Base-by-base conservation (phyloP, 768 basidiomycete species). In the Fomitopsis pulvina region DNA sequence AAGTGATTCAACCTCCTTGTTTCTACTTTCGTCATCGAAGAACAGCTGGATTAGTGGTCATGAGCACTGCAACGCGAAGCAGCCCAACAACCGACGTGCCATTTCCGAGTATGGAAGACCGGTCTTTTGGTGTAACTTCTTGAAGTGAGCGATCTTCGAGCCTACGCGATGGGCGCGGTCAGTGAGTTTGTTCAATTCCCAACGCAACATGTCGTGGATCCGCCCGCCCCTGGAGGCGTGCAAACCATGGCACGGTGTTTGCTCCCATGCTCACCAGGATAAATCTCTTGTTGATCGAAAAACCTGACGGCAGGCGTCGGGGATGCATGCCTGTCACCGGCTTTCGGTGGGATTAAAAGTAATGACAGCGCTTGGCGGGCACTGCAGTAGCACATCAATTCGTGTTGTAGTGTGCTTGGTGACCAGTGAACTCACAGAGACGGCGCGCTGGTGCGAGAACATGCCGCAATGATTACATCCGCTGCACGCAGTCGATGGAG, bases 141-240 rank as follows among this genome's bases (percentile, higher is more conserved):
- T 81, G 70, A 94, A 94, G 60, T 93, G 91, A 3, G 76, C 74
- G 16, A 91, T 68, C 68, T 94, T 93, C 21, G 89, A 89, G 14
- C 86, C 84, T 82, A 57, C 45, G n/a, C 4, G 50, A 28, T 20
- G 34, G n/a, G 10, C 32, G 25, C 16, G 43, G 38, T 10, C 20
- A 5, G 40, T 11, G 6, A 12, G 3, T n/a, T 39, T 4, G 12
- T 18, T 16, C 27, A 37, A 4, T 26, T 26, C 11, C 11, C 21
- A 21, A 14, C 5, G n/a, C 22, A 30, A 28, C 29, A 14, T 20
- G 20, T 18, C 21, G 41, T 40, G 20, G 29, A 25, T n/a, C n/a
- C n/a, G 18, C 21, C 41, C n/a, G n/a, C n/a, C n/a, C n/a, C n/a
- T n/a, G n/a, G n/a, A n/a, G n/a, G n/a, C n/a, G n/a, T n/a, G n/a